A percentile compares a stretch with the other conserved stretches of the same genome.
Evolutionary conservation across 345 rosid genomes (phyloP).

Genomic region (Camelina neglecta): DNA sequence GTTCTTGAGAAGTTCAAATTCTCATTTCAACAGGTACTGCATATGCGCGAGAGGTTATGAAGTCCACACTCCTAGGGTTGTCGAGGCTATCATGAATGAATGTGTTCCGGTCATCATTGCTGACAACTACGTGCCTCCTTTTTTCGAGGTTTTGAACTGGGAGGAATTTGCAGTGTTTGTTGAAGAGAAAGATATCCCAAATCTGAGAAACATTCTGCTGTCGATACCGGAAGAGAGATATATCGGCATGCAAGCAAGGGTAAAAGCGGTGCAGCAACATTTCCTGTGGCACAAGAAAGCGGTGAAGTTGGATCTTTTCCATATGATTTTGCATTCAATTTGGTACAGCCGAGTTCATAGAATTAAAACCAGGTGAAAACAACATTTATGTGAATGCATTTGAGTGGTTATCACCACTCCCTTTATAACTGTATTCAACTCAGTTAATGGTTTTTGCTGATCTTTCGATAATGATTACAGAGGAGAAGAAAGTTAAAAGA

Average conservation of each 20-base stretch:
- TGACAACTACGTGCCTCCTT: constrained; percentile 88
- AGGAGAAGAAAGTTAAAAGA: no score
- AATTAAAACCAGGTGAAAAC: constrained; percentile 48
- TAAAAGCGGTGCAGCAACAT: constrained; percentile 75
- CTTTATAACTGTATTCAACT: neutral
- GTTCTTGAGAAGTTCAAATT: neutral
- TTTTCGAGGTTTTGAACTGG: constrained; percentile 83
- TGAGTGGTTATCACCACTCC: constrained; percentile 13
- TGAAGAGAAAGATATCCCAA: constrained; percentile 70
- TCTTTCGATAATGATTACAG: neutral
- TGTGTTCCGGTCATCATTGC: constrained; percentile 90
- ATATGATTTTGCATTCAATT: constrained; percentile 83
- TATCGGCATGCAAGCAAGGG: constrained; percentile 64
- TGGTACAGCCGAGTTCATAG: constrained; percentile 76
- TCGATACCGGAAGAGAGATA: constrained; percentile 71
- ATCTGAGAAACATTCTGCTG: constrained; percentile 67
- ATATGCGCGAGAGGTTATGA: constrained; percentile 89
- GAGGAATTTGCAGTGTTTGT: constrained; percentile 79
- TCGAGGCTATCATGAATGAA: constrained; percentile 75
- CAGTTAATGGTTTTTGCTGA: neutral
- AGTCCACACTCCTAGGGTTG: constrained; percentile 85
- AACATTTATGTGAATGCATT: constrained; percentile 6
- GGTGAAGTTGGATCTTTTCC: constrained; percentile 70
- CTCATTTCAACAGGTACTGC: constrained; percentile 53
- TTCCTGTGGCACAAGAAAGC: constrained; percentile 89